Evolutionary conservation across 2,329 filamentous ascomycete genomes (phyloP), one percentile per base, ranked within the genome.

Genomic region (Drechslerella dactyloides): DNA sequence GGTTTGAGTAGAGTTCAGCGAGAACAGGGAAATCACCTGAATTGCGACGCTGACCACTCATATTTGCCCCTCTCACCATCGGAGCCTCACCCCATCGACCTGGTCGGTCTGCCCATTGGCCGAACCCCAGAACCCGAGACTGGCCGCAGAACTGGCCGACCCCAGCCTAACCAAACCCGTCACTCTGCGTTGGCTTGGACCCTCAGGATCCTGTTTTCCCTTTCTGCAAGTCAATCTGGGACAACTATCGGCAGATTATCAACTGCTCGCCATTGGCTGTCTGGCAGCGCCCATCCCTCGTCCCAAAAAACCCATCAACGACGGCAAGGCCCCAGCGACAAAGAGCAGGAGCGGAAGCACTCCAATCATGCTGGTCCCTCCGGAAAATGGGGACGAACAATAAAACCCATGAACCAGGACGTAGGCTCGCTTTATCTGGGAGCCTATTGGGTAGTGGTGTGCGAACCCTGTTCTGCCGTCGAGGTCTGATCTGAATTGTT

Each of bases 161-260:
- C 63, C 54, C 55, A 60, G 64, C 57, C 57, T 62, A 62, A 24
- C 64, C 64, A 55, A 69, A 69, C 64, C 57, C 57, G 64, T 69
- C 64, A 24, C 37, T 69, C 24, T 69, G 64, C 52, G 57, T 69
- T 69, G 59, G 64, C 64, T 69, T 61, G 64, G 64, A 62, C 64
- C 64, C 57, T 69, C 64, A 52, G 35, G 42, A 62, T 61, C 64
- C 64, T 69, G 64, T 58, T 69, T 69, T 69, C 19, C 21, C 23
- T 55, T 37, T 48, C 33, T 35, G 27, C 59, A 42, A 17, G 51
- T 54, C 60, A 27, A 55, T 56, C 46, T 56, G 24, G 17, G 17
- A 50, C 37, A 42, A 42, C 4, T 42, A 42, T 42, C 37, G 37
- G 37, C 37, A 42, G 37, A 42, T 42, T 42, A 42, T 42, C 37